Percentiles rank a stretch among this genome's conserved stretches.
Evolutionary conservation across 768 basidiomycete species (phyloP).

Genomic region (Suillus plorans): DNA sequence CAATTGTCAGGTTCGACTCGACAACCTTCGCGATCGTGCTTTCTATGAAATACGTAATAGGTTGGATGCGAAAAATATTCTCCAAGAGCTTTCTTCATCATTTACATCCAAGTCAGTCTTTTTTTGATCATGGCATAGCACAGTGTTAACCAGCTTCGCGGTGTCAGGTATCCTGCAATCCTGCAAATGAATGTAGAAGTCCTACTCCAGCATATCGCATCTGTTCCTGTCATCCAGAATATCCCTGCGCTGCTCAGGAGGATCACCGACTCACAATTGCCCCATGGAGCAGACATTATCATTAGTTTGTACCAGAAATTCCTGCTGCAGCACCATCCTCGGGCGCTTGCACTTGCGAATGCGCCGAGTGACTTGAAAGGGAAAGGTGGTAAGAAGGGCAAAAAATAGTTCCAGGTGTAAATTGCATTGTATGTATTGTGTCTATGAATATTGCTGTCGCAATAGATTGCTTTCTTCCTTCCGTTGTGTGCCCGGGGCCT

Average conservation of each 20-base stretch:
- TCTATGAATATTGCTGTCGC: not conserved
- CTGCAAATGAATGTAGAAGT: conserved; percentile 26
- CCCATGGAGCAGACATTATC: conserved; percentile 24
- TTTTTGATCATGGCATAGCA: not conserved
- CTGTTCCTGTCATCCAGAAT: conserved; percentile 11
- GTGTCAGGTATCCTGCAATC: conserved; percentile 11
- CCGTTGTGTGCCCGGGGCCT: too few species aligned
- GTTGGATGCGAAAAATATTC: conserved; percentile 23
- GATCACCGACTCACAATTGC: conserved; percentile 16
- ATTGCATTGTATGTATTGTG: not conserved
- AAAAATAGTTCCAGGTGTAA: not conserved
- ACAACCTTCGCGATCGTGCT: conserved; percentile 17
- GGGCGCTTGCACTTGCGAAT: not conserved
- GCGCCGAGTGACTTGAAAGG: not conserved
- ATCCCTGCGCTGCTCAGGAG: conserved; percentile 15
- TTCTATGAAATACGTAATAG: conserved; percentile 17
- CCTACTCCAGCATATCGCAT: conserved; percentile 17
- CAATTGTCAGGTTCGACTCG: conserved; percentile 20
- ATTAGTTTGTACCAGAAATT: conserved; percentile 21
- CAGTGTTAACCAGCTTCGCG: not conserved
- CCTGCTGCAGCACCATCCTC: conserved; percentile 8
- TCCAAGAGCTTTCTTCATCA: conserved; percentile 22
- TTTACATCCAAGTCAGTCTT: conserved; percentile 17
- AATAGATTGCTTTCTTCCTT: too few species aligned
- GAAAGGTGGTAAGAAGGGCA: not conserved